Percentiles rank a stretch among this genome's conserved stretches.
These are phyloP conservation scores for Pythium sp. DNA, from an alignment of 352 stramenopile genomes.

Conservation along the genomic window DNA sequence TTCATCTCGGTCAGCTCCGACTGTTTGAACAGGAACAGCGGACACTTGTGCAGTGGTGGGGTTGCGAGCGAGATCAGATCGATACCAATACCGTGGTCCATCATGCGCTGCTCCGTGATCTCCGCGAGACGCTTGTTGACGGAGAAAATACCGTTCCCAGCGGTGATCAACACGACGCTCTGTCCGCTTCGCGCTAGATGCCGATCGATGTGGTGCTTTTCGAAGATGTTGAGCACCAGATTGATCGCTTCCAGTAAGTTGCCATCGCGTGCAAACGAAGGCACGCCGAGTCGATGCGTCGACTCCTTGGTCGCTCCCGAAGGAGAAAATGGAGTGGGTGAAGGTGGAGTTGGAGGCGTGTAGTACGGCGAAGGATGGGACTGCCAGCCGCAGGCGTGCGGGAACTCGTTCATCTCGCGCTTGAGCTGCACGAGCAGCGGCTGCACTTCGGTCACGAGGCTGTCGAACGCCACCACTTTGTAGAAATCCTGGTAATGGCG, in stretches of 20 bases:
- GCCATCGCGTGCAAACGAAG: slow-evolving; percentile 74
- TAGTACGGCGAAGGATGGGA: slow-evolving; percentile 41
- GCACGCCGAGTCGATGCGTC: slow-evolving; percentile 37
- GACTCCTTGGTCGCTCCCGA: slow-evolving; percentile 2
- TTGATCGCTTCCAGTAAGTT: slow-evolving; percentile 99
- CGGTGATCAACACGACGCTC: slow-evolving; percentile 94
- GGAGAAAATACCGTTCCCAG: slow-evolving; percentile 95
- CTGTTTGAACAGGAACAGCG: slow-evolving; percentile 96
- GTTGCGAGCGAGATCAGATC: slow-evolving; percentile 95
- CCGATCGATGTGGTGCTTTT: slow-evolving; percentile 98
- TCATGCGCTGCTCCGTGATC: slow-evolving; percentile 99
- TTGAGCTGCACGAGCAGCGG: slow-evolving; percentile 72
- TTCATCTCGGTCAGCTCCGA: slow-evolving; percentile 66
- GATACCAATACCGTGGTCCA: slow-evolving; percentile 99
- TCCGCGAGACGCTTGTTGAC: slow-evolving; percentile 94
- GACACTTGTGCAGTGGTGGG: slow-evolving; percentile 95
- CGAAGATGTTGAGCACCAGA: slow-evolving; percentile 97
- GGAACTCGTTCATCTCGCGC: slow-evolving; percentile 74
- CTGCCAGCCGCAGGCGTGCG: slow-evolving; percentile 62
- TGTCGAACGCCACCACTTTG: slow-evolving; percentile 81
- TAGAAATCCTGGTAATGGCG: slow-evolving; percentile 86
- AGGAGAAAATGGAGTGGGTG: slow-evolving; percentile 11
- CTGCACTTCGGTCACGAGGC: slow-evolving; percentile 61
- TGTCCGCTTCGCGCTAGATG: slow-evolving; percentile 96
- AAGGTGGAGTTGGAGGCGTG: slow-evolving; percentile 12